phyloP scores from a whole-genome alignment of 495 filamentous ascomycete genomes.

The Neurospora sp. region DNA sequence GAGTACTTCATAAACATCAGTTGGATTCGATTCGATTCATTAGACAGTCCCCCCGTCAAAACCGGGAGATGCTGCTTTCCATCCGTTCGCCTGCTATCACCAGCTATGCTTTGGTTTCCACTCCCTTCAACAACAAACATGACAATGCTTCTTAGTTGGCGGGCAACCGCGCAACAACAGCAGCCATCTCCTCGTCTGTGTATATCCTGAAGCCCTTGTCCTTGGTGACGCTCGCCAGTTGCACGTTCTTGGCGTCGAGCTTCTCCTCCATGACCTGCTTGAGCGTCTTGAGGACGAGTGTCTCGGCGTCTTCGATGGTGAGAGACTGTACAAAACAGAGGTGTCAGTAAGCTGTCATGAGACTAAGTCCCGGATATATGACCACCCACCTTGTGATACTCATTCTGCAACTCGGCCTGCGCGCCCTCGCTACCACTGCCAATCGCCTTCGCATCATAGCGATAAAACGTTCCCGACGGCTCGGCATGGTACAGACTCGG shows the following conservation, averaged over 20 bases:
- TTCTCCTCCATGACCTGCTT: conserved; percentile 99
- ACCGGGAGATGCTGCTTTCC: background rate
- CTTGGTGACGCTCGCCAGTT: conserved; percentile 94
- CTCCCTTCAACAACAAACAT: background rate
- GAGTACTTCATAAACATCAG: background rate
- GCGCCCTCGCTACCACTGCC: conserved; percentile 93
- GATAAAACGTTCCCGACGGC: conserved; percentile 94
- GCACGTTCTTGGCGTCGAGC: conserved; percentile 95
- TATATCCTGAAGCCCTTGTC: conserved; percentile 97
- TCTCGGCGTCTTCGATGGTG: conserved; percentile 86
- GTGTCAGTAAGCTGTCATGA: conserved; percentile 7
- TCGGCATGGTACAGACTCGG: conserved; percentile 97
- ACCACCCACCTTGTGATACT: conserved; percentile 71
- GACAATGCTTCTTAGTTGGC: conserved; percentile 31
- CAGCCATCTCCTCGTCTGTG: conserved; percentile 89
- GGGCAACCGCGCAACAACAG: conserved; percentile 66
- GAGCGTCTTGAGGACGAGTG: conserved; percentile 89
- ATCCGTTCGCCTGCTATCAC: background rate
- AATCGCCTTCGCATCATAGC: conserved; percentile 98
- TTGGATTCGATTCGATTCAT: background rate
- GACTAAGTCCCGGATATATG: background rate
- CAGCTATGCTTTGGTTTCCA: background rate
- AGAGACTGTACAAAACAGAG: conserved; percentile 47
- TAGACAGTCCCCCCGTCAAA: background rate
- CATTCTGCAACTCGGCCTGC: conserved; percentile 94